phyloP scores from a whole-genome alignment of 2,329 filamentous ascomycete genomes.

The Lachnellula cervina region DNA sequence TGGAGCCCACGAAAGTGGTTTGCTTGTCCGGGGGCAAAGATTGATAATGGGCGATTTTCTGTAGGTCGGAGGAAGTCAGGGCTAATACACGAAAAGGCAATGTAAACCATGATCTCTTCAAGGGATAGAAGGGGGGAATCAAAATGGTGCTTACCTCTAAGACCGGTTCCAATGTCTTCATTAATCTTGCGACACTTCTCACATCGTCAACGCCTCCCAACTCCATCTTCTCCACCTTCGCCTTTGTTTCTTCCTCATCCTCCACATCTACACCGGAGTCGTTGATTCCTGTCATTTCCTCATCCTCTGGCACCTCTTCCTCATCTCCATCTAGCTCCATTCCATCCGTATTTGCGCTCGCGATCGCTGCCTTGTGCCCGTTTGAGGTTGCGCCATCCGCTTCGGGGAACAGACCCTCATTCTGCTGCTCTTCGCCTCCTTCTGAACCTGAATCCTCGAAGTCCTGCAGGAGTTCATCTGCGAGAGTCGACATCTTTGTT shows the following conservation, averaged over 20 bases:
- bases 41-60: slow-evolving; percentile 80
- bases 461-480: slow-evolving; percentile 87
- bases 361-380: slow-evolving; percentile 23
- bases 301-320: slow-evolving; percentile 57
- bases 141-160: slow-evolving; percentile 63
- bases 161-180: slow-evolving; percentile 75
- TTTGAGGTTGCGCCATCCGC: slow-evolving; percentile 36
- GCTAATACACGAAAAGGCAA: slow-evolving; percentile 52
- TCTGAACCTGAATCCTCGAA: slow-evolving; percentile 84
- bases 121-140: slow-evolving; percentile 25
- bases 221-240: slow-evolving; percentile 78
- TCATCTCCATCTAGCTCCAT: slow-evolving; percentile 59
- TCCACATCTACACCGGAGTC: slow-evolving; percentile 42
- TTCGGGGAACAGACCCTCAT: slow-evolving; percentile 40
- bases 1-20: slow-evolving; percentile 67
- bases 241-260: slow-evolving; percentile 66
- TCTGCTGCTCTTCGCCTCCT: slow-evolving; percentile 53
- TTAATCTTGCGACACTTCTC: slow-evolving; percentile 70
- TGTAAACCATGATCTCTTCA: slow-evolving; percentile 54
- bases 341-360: slow-evolving; percentile 35
- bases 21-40: slow-evolving; percentile 60
- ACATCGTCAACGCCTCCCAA: slow-evolving; percentile 70
- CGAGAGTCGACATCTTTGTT: slow-evolving; percentile 73
- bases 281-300: slow-evolving; percentile 47
- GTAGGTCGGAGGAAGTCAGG: slow-evolving; percentile 59